phyloP scores from a whole-genome alignment of 179 eudicot genomes.

The Heliamphora pulchella region DNA sequence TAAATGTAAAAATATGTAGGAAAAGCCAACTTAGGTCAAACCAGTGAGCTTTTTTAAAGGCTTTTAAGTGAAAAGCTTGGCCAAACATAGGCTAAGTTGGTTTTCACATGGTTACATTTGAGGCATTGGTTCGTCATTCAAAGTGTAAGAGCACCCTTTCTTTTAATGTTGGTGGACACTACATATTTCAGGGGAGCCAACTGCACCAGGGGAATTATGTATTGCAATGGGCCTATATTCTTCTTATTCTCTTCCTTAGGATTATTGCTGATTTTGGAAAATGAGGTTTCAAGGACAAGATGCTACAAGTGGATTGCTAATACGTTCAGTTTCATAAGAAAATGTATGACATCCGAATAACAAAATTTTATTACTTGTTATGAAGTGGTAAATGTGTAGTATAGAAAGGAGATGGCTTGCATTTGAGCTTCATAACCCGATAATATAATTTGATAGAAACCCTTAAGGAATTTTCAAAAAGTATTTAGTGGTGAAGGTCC shows the following conservation, averaged over 20 bases:
- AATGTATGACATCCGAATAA: too few relatives aligned
- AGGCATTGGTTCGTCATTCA: neutral
- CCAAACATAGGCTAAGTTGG: too few relatives aligned
- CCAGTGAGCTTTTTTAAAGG: too few relatives aligned
- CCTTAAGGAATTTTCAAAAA: neutral
- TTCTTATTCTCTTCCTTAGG: neutral
- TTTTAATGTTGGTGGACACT: neutral
- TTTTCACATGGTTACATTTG: neutral
- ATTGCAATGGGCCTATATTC: neutral
- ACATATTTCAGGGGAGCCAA: neutral
- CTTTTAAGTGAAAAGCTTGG: too few relatives aligned
- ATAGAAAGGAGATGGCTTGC: constrained; percentile 6
- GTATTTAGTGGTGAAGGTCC: neutral
- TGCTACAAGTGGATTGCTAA: neutral
- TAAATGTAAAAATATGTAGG: too few relatives aligned
- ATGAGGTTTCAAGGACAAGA: neutral
- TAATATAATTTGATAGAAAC: neutral
- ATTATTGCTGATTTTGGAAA: neutral
- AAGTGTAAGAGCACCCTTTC: neutral
- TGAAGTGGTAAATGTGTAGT: neutral
- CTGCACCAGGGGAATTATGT: neutral
- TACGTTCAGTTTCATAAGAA: too few relatives aligned
- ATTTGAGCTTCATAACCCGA: neutral
- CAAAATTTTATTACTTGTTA: neutral
- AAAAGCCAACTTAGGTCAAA: too few relatives aligned